Evolutionary conservation across 352 stramenopile species (phyloP), one percentile per base, ranked within the genome.

Genomic region (Phytopythium helicoides): DNA sequence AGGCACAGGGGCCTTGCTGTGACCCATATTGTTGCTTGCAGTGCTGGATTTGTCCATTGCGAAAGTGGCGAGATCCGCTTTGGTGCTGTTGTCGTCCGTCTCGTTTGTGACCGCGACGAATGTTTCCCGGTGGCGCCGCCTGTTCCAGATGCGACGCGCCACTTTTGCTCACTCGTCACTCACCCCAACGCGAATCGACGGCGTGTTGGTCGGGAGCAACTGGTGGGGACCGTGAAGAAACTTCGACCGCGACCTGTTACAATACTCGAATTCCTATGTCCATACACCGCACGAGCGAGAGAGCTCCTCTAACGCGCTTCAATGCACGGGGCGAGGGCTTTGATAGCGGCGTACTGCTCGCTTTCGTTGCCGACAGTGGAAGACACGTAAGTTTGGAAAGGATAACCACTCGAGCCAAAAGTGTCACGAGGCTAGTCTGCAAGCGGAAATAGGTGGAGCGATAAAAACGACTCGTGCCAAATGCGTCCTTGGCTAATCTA

Each of bases 91-190:
- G 19, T 76, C 65, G 19, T 65, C 53, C 38, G 33, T 53, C 34
- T 65, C 51, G 16, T 56, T 66, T 21, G 61, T 73, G 34, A 57
- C 66, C 12, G 66, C 66, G 26, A 61, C 58, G 45, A 66, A 66
- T 41, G 63, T 48, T 49, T 81, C 64, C 33, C 65, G 54, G 39
- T 76, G 69, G 60, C 64, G 59, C 11, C 70, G 73, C 37, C 54
- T 71, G 54, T 64, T 70, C 54, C 64, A 64, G 60, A 73, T 57
- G 26, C 61, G 70, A 53, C 74, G 60, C 63, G 68, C 65, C 70
- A 79, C 66, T 44, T 69, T 81, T 59, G 54, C 37, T 56, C 25
- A 47, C 14, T 18, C 21, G 37, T 57, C 50, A 31, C n/a, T 16
- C 23, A 35, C 1, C 19, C 6, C 41, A 23, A 36, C 41, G 23